A percentile compares a stretch with the other conserved stretches of the same genome.
Evolutionary conservation across 2,329 filamentous ascomycete genomes (phyloP).

Genomic region (Tympanopsis confertula): DNA sequence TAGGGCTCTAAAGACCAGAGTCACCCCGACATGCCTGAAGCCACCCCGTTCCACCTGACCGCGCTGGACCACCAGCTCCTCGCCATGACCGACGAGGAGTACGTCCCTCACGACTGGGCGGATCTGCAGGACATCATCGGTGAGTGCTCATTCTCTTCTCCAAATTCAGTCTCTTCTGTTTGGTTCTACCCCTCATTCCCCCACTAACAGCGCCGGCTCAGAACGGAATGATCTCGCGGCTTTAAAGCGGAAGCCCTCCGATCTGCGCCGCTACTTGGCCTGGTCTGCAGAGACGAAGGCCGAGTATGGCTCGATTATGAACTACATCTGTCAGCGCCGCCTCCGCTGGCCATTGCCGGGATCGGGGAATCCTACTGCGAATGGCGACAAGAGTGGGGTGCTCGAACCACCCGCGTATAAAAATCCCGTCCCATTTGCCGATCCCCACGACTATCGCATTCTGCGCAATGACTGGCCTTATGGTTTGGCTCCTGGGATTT

Average conservation of each 20-base stretch:
- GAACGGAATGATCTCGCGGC: slow-evolving; percentile 37
- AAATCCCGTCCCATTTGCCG: slow-evolving; percentile 37
- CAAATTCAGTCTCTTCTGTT: no score
- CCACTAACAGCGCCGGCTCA: slow-evolving; percentile 8
- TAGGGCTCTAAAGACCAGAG: no score
- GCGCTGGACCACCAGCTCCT: slow-evolving; percentile 45
- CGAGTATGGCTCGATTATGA: slow-evolving; percentile 41
- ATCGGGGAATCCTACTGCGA: slow-evolving; percentile 9
- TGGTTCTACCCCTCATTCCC: not conserved
- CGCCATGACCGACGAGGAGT: slow-evolving; percentile 58
- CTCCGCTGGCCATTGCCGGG: slow-evolving; percentile 33
- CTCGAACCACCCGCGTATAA: slow-evolving; percentile 29
- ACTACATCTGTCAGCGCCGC: slow-evolving; percentile 41
- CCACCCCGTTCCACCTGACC: slow-evolving; percentile 46
- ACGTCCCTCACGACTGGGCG: slow-evolving; percentile 61
- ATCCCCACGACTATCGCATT: slow-evolving; percentile 40
- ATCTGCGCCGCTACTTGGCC: slow-evolving; percentile 44
- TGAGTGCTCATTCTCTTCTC: slow-evolving; percentile 18
- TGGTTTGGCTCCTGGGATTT: slow-evolving; percentile 37
- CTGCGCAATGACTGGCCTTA: slow-evolving; percentile 55
- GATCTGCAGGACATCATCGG: slow-evolving; percentile 58
- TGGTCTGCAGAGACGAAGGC: slow-evolving; percentile 42
- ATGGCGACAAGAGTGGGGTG: slow-evolving; percentile 13
- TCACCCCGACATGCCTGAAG: no score
- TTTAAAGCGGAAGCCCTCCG: slow-evolving; percentile 45